Evolutionary conservation across 2,329 filamentous ascomycete species (phyloP).

Genomic region (Ophiostoma fasciatum): DNA sequence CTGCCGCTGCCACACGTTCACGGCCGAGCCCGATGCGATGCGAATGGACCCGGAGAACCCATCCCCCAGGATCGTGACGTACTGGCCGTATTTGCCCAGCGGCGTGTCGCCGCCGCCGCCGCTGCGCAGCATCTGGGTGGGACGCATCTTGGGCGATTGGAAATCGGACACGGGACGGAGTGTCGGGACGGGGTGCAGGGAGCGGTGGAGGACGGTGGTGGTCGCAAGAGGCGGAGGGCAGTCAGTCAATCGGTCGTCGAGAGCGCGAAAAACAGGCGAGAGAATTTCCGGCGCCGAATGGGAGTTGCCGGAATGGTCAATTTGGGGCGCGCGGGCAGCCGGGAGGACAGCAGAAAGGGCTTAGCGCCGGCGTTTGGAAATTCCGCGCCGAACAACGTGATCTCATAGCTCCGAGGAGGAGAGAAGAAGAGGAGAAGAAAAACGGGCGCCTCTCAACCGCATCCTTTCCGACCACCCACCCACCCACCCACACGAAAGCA

Average conservation of each 20-base stretch:
- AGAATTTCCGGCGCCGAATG: slow-evolving; percentile 13
- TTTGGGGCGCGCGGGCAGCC: slow-evolving; percentile 6
- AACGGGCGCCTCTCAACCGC: too few relatives aligned
- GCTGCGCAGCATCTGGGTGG: slow-evolving; percentile 27
- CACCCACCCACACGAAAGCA: too few relatives aligned
- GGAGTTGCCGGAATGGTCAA: slow-evolving; percentile 15
- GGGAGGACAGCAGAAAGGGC: too few relatives aligned
- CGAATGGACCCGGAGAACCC: slow-evolving; percentile 2
- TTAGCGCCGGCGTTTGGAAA: slow-evolving; percentile 2
- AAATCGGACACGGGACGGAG: background rate
- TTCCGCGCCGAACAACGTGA: slow-evolving; percentile 7
- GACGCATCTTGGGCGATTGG: slow-evolving; percentile 25
- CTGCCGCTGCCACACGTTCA: too few relatives aligned
- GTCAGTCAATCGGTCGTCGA: slow-evolving; percentile 1
- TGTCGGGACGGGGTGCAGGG: background rate
- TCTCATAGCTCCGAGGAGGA: too few relatives aligned
- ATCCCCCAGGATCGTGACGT: too few relatives aligned
- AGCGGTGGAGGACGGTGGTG: background rate
- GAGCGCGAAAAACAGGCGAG: slow-evolving; percentile 7
- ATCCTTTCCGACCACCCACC: background rate
- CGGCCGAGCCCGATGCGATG: too few relatives aligned
- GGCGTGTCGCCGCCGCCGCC: slow-evolving; percentile 27
- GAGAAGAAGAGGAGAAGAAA: too few relatives aligned
- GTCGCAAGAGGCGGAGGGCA: background rate
- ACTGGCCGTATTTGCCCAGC: slow-evolving; percentile 30